Evolutionary conservation across 2,329 filamentous ascomycete species (phyloP).

Genomic region (Penicillium sp.): DNA sequence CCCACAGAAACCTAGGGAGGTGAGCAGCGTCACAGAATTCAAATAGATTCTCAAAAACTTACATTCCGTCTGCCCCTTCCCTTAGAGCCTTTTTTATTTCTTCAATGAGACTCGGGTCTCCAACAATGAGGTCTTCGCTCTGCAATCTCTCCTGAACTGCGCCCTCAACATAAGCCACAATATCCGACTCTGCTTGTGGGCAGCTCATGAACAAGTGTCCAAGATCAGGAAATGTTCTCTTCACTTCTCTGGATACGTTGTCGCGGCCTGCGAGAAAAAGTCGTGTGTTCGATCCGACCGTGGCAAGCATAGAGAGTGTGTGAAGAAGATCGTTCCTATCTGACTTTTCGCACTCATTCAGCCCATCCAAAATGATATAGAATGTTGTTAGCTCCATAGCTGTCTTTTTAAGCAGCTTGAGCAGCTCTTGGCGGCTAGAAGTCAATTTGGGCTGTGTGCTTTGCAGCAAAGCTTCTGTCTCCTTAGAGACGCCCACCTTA

Average conservation of each 20-base stretch:
- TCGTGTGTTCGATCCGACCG: neutral
- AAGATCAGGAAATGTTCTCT: neutral
- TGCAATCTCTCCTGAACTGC: neutral
- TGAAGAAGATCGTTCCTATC: neutral
- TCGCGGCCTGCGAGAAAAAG: neutral
- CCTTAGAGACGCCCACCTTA: neutral
- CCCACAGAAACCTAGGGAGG: slow-evolving; percentile 2
- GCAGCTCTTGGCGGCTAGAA: neutral
- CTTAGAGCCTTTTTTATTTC: neutral
- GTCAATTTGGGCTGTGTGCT: neutral
- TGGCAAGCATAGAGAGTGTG: neutral
- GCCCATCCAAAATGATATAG: neutral
- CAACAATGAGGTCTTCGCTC: neutral
- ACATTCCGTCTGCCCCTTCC: neutral
- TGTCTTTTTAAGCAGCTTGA: neutral
- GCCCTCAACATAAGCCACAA: neutral
- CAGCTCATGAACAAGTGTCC: neutral
- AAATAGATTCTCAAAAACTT: neutral
- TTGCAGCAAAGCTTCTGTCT: neutral
- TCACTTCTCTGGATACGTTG: neutral
- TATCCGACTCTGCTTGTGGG: neutral
- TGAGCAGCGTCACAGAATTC: neutral
- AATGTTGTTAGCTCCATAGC: neutral
- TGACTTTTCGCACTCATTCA: neutral
- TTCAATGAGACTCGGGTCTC: neutral